Percentiles rank a stretch among this genome's conserved stretches.
These are phyloP conservation scores for Podosphaera fusca DNA, from an alignment of 2,329 filamentous ascomycete genomes.

Conservation along the genomic window DNA sequence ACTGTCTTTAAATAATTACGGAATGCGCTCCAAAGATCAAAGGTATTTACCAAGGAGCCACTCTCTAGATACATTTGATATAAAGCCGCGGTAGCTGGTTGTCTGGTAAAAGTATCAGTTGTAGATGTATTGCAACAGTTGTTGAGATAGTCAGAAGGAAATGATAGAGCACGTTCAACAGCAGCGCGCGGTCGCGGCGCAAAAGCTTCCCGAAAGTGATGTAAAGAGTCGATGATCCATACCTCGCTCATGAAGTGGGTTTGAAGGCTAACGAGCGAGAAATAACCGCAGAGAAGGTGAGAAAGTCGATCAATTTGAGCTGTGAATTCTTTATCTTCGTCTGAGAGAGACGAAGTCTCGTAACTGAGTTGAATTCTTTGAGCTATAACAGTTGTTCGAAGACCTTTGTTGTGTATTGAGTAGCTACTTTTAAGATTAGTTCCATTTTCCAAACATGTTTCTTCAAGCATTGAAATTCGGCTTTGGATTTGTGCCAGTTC, in stretches of 20 bases:
- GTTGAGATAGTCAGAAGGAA: slow-evolving; percentile 53
- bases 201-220: slow-evolving; percentile 51
- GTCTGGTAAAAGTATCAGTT: slow-evolving; percentile 30
- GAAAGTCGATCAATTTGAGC: slow-evolving; percentile 34
- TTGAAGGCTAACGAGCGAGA: slow-evolving; percentile 19
- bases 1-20: slow-evolving; percentile 28
- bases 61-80: slow-evolving; percentile 65
- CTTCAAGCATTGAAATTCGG: slow-evolving; percentile 24
- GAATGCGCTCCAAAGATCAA: slow-evolving; percentile 61
- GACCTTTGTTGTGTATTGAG: slow-evolving; percentile 42
- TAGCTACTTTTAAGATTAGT: slow-evolving; percentile 48
- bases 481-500: slow-evolving; percentile 17
- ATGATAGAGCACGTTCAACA: slow-evolving; percentile 46
- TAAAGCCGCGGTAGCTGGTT: slow-evolving; percentile 49
- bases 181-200: slow-evolving; percentile 47
- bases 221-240: slow-evolving; percentile 51
- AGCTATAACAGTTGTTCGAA: slow-evolving; percentile 57
- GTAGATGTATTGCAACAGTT: slow-evolving; percentile 31
- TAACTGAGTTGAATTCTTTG: slow-evolving; percentile 63
- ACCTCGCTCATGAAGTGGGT: slow-evolving; percentile 42
- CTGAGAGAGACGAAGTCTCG: slow-evolving; percentile 45
- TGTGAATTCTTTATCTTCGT: slow-evolving; percentile 49
- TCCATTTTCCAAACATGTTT: slow-evolving; percentile 22
- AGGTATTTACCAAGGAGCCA: slow-evolving; percentile 53
- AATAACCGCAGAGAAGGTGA: slow-evolving; percentile 24